Base-by-base conservation (phyloP, 495 filamentous ascomycete species). In the Xylaria grammica region DNA sequence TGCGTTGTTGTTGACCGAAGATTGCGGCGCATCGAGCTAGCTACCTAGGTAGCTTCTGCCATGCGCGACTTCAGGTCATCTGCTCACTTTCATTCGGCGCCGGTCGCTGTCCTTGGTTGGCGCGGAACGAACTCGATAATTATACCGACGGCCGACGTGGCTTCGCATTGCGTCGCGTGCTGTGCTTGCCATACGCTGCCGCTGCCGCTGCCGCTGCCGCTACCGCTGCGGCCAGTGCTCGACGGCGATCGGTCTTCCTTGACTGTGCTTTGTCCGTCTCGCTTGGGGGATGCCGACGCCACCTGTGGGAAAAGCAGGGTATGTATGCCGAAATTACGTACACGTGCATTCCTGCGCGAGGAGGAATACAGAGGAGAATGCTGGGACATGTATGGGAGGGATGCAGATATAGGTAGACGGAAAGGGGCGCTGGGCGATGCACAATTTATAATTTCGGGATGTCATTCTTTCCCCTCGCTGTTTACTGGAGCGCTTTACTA, bases 151-250 rank as follows among this genome's bases (percentile, higher is more conserved):
- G 7, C 13, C 53, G 26, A 58, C 42, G 42, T 59, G 56, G 26
- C 40, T 59, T 46, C 32, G 42, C 29, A 48, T 59, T 48, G 40
- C 29, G n/a, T 46, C 27, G 13, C 13, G 15, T 42, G 40, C 19
- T 56, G 4, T 5, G 32, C 20, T 26, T 26, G 4, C 32, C 32
- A 56, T 42, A 40, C 17, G 30, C 10, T 36, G 11, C 10, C 4
- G 51, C 36, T 29, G n/a, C 27, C n/a, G n/a, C n/a, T n/a, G n/a
- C n/a, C n/a, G n/a, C n/a, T n/a, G n/a, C n/a, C n/a, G n/a, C n/a
- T n/a, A n/a, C n/a, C n/a, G n/a, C n/a, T n/a, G n/a, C n/a, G n/a
- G n/a, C n/a, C n/a, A n/a, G n/a, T n/a, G n/a, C n/a, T n/a, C n/a
- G n/a, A n/a, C n/a, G n/a, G n/a, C 5, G 34, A 11, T 5, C 34